phyloP scores from a whole-genome alignment of 495 filamentous ascomycete species.

The Aspergillus diversus region DNA sequence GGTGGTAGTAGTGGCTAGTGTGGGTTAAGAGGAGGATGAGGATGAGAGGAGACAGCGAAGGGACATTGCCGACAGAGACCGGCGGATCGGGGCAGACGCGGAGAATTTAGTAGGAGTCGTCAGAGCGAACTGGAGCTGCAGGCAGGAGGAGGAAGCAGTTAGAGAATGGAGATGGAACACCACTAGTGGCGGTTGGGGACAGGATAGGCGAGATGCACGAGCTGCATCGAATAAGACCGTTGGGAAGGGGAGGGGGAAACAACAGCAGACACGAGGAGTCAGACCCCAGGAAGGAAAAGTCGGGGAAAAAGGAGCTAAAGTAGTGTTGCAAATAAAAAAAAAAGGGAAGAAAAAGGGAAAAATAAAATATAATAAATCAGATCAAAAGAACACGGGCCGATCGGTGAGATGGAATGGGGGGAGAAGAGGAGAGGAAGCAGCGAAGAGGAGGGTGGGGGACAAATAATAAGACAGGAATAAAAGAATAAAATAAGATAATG shows the following conservation, averaged over 20 bases:
- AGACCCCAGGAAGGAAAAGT: conserved; percentile 1
- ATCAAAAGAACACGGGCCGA: background rate
- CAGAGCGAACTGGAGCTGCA: background rate
- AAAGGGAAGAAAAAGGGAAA: background rate
- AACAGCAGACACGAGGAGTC: conserved; percentile 1
- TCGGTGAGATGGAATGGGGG: background rate
- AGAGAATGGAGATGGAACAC: too few species aligned
- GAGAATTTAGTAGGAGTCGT: background rate
- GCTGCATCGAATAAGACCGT: conserved; percentile 1
- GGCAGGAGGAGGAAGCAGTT: background rate
- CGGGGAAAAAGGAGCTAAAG: conserved; percentile 2
- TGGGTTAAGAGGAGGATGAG: too few species aligned
- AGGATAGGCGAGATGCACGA: background rate
- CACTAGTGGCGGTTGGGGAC: background rate
- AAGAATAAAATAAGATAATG: background rate
- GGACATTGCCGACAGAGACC: background rate
- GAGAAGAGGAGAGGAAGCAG: too few species aligned
- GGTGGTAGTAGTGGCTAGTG: background rate
- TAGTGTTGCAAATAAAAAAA: conserved; percentile 1
- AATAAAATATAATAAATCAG: background rate
- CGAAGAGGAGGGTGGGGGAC: background rate
- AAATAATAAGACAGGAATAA: background rate
- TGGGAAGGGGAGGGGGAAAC: background rate
- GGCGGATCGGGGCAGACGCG: background rate
- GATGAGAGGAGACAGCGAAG: background rate